These are phyloP conservation scores for Heliamphora pulchella DNA, from an alignment of 179 eudicot species.

Conservation along the genomic window DNA sequence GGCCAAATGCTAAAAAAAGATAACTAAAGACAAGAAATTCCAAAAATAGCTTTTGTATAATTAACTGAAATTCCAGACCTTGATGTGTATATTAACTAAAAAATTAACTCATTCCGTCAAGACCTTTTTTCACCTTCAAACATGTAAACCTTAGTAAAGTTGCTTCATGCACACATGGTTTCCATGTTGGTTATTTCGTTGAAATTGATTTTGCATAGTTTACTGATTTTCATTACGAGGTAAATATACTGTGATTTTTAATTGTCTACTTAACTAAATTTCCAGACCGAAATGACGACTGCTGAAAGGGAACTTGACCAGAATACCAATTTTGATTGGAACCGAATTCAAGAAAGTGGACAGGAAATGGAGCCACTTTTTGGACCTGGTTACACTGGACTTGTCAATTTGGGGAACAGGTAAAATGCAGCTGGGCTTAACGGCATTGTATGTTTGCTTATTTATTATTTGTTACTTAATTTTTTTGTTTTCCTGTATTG, in stretches of 20 bases:
- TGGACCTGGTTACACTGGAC: slow-evolving; percentile 99
- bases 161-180: neutral
- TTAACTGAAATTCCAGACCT: no score
- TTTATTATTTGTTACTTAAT: neutral
- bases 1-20: no score
- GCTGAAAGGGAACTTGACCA: slow-evolving; percentile 99
- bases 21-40: no score
- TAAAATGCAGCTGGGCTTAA: slow-evolving; percentile 15
- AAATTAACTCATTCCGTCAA: neutral
- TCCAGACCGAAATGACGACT: slow-evolving; percentile 98
- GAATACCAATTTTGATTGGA: slow-evolving; percentile 93
- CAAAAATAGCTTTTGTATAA: no score
- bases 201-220: neutral
- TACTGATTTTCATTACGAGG: neutral
- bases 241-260: no score
- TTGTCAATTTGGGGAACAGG: slow-evolving; percentile 96
- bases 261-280: neutral
- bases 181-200: neutral
- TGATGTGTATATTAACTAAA: no score
- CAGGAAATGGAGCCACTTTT: slow-evolving; percentile 68
- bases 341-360: slow-evolving; percentile 94
- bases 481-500: slow-evolving; percentile 8
- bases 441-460: neutral
- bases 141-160: neutral
- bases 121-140: neutral